Percentiles rank a stretch among this genome's conserved stretches.
Conservation (phyloP, 257 asterid species). For the Cynanchum wilfordii region DNA sequence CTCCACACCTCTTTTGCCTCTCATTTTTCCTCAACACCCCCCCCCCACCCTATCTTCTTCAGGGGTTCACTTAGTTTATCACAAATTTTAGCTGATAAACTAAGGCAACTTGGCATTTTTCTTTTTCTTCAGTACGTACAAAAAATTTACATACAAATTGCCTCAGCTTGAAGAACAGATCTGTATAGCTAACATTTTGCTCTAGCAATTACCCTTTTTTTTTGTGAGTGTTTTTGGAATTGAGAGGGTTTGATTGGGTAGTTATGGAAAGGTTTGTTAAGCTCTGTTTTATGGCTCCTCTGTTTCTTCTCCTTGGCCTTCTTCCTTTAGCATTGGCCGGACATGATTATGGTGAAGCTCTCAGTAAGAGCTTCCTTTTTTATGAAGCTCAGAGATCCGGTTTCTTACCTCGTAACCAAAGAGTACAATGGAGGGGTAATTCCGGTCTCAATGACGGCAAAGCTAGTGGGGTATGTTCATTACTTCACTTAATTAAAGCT, state of each 20-base stretch:
- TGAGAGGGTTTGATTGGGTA: conserved; percentile 19
- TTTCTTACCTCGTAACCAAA: conserved; percentile 61
- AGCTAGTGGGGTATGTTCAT: conserved; percentile 56
- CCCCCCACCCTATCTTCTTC: neutral
- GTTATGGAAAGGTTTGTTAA: conserved; percentile 42
- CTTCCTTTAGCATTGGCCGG: conserved; percentile 56
- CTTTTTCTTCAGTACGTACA: neutral
- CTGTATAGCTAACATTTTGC: conserved; percentile 17
- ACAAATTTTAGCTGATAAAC: conserved; percentile 31
- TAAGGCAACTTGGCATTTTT: conserved; percentile 18
- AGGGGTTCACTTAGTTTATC: conserved; percentile 25
- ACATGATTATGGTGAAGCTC: conserved; percentile 81
- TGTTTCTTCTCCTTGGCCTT: conserved; percentile 41
- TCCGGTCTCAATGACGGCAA: conserved; percentile 93
- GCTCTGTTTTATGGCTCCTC: conserved; percentile 46
- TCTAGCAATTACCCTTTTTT: neutral
- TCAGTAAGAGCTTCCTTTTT: conserved; percentile 75
- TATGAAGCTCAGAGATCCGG: conserved; percentile 99
- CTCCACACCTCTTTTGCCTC: conserved; percentile 12
- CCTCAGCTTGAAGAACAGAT: conserved; percentile 27
- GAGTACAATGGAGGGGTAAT: conserved; percentile 89
- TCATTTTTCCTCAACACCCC: conserved; percentile 3
- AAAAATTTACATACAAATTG: neutral
- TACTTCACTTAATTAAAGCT: neutral
- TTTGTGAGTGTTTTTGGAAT: neutral